phyloP scores from a whole-genome alignment of 768 basidiomycete species.

The Daedaleopsis nitida region DNA sequence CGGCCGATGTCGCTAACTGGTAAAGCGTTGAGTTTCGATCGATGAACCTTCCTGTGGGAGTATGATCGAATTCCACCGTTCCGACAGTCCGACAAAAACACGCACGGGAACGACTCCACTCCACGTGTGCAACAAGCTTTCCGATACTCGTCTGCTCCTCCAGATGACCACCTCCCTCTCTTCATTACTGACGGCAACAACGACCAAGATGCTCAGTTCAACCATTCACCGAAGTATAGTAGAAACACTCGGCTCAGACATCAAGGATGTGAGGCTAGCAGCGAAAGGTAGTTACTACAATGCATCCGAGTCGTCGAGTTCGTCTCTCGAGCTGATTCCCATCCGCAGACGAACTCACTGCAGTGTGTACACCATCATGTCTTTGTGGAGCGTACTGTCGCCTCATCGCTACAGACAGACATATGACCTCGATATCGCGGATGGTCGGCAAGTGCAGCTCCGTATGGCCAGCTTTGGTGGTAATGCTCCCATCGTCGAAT shows the following conservation, averaged over 20 bases:
- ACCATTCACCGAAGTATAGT: not conserved
- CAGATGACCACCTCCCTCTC: not conserved
- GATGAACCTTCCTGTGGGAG: too few species aligned
- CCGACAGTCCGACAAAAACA: too few species aligned
- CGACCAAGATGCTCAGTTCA: not conserved
- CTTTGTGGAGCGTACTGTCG: not conserved
- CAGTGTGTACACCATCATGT: not conserved
- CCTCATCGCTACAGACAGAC: conserved; percentile 3
- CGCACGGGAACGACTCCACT: too few species aligned
- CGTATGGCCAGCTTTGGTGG: conserved; percentile 4
- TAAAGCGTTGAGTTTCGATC: too few species aligned
- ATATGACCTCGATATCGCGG: conserved; percentile 10
- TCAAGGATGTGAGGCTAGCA: not conserved
- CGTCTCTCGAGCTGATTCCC: not conserved
- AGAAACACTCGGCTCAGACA: conserved; percentile 1
- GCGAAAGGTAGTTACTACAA: conserved; percentile 2
- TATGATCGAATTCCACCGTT: too few species aligned
- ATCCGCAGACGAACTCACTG: conserved; percentile 2
- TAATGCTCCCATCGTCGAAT: conserved; percentile 9
- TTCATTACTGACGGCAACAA: not conserved
- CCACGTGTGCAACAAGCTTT: too few species aligned
- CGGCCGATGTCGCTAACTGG: too few species aligned
- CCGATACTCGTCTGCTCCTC: not conserved
- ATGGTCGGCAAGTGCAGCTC: conserved; percentile 4
- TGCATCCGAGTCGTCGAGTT: not conserved